Evolutionary conservation across 768 basidiomycete species (phyloP), one percentile per base, ranked within the genome.

Genomic region (Dentipellis sp.): DNA sequence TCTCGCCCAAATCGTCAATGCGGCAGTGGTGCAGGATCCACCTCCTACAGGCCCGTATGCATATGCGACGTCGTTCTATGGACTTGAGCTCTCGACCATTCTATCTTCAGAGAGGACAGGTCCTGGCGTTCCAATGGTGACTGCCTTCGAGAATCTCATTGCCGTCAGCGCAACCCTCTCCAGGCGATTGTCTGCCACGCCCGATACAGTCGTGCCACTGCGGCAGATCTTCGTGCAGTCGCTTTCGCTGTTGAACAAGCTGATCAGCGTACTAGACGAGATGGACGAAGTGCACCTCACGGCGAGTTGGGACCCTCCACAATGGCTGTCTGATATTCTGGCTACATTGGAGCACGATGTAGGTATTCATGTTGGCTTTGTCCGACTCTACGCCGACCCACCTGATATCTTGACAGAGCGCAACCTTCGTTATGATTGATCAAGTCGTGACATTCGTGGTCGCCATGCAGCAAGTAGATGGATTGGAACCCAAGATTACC

Each of bases 261-360:
- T 90, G 34, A 66, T 80, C 37, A 70, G 71, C 36, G 70, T 78
- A 58, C 65, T 80, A 36, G 71, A 72, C 36, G 61, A 58, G 35
- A 60, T 61, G 47, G 62, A 62, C 16, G 69, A 74, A 2, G 60
- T 67, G 2, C 59, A 75, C 1, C 62, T 72, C 4, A 55, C 55
- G 16, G 56, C 86, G 4, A 53, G 68, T 0, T 92, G 90, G 90
- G 67, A 82, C 46, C 82, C 89, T 4, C 64, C 68, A 0, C 64
- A 69, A 23, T 97, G 93, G 93, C 68, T 88, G 6, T 62, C 73
- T 1, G 66, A 67, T 7, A 60, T 90, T 48, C 71, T 92, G 5
- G 63, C 72, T 10, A 75, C 70, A 36, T 67, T 91, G 42, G 74
- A 82, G 53, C 69, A 78, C 53, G 79, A 84, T 72, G 81, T 88